phyloP scores from a whole-genome alignment of 1,284 basidiomycete species.

The Neotropicomus parvogracilis region DNA sequence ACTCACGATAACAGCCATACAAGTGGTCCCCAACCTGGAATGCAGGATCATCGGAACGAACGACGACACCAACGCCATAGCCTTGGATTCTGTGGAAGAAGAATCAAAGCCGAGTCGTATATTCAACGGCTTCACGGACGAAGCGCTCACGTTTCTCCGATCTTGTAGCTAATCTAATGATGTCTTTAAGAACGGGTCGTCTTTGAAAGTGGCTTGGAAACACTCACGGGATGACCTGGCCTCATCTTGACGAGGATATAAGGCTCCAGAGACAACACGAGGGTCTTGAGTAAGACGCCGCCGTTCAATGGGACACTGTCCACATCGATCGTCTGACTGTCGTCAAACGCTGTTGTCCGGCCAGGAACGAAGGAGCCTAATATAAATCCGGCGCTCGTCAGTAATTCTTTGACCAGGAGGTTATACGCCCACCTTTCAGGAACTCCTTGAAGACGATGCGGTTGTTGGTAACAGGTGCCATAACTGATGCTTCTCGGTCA shows the following conservation, averaged over 20 bases:
- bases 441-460: constrained; percentile 10
- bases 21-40: constrained; percentile 18
- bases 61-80: constrained; percentile 12
- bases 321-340: neutral
- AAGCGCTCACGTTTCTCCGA: constrained; percentile 14
- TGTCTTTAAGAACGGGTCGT: neutral
- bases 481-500: neutral
- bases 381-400: neutral
- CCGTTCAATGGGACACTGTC: neutral
- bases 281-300: neutral
- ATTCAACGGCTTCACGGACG: neutral
- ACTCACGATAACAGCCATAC: constrained; percentile 13
- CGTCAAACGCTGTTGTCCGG: too few species aligned
- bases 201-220: neutral
- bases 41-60: constrained; percentile 18
- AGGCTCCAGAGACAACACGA: constrained; percentile 17
- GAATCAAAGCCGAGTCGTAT: neutral
- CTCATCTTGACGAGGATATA: neutral
- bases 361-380: neutral
- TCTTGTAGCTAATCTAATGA: neutral
- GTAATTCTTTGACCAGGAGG: too few species aligned
- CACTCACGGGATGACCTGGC: too few species aligned
- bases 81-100: constrained; percentile 1
- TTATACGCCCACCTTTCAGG: neutral
- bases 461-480: constrained; percentile 15